phyloP scores from a whole-genome alignment of 2,329 filamentous ascomycete species.

The Fragosphaeria purpurea region DNA sequence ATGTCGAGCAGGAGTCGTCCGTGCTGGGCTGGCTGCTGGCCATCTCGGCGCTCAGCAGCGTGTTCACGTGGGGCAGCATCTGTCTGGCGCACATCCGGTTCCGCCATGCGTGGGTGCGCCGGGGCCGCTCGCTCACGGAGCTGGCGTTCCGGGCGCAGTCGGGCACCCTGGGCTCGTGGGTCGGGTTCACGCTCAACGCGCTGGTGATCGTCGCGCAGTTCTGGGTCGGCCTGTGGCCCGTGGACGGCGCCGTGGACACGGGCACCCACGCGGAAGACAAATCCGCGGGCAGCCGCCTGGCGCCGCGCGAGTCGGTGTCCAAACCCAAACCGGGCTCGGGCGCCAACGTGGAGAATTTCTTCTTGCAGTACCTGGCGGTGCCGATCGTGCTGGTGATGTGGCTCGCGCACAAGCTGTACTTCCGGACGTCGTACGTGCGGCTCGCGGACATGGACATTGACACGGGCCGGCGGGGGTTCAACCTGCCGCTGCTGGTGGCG shows the following conservation, averaged over 20 bases:
- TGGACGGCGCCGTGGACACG: constrained; percentile 42
- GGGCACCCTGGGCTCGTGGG: constrained; percentile 68
- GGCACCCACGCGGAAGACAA: too few relatives aligned
- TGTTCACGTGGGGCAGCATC: constrained; percentile 77
- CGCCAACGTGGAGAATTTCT: constrained; percentile 55
- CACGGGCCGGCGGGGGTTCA: constrained; percentile 77
- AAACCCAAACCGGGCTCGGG: constrained; percentile 10
- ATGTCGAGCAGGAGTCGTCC: constrained; percentile 45
- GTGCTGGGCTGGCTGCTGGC: constrained; percentile 75
- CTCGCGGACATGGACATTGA: constrained; percentile 73
- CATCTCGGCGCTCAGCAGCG: constrained; percentile 60
- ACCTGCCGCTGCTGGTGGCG: constrained; percentile 65
- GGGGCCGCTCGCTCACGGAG: constrained; percentile 62
- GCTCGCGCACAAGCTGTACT: constrained; percentile 65
- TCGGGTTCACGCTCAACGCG: constrained; percentile 66
- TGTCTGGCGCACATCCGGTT: constrained; percentile 90
- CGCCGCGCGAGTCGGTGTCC: too few relatives aligned
- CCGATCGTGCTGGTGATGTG: constrained; percentile 62
- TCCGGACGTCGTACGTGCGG: constrained; percentile 56
- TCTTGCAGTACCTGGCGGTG: constrained; percentile 60
- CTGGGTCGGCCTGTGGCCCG: constrained; percentile 75
- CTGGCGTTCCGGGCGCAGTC: constrained; percentile 74
- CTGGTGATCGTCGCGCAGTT: constrained; percentile 75
- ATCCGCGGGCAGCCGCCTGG: too few relatives aligned
- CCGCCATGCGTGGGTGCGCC: constrained; percentile 63